Percentiles rank a stretch among this genome's conserved stretches.
phyloP scores from a whole-genome alignment of 1,139 yeast species.

The Scheffersomyces insectosa region DNA sequence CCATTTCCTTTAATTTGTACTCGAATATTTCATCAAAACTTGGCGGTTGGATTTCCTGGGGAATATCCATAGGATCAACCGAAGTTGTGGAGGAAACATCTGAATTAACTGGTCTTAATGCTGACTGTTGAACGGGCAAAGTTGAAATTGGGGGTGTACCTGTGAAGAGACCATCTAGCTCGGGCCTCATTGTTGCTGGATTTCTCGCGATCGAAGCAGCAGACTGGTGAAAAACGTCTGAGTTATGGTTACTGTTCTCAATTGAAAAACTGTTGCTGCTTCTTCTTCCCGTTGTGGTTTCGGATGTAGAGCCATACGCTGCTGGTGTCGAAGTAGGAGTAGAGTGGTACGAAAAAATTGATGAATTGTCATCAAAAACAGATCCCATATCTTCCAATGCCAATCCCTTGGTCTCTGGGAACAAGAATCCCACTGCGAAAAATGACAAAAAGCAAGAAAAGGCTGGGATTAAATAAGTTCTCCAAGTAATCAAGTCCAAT shows the following conservation, averaged over 20 bases:
- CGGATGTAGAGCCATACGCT: conserved; percentile 18
- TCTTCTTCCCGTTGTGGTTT: conserved; percentile 12
- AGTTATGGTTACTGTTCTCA: conserved; percentile 1
- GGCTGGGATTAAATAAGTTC: conserved; percentile 80
- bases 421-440: conserved; percentile 64
- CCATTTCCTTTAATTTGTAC: conserved; percentile 22
- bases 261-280: conserved; percentile 18
- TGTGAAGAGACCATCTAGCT: conserved; percentile 33
- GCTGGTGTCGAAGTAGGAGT: conserved; percentile 1
- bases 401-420: conserved; percentile 91
- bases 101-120: conserved; percentile 24
- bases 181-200: conserved; percentile 34
- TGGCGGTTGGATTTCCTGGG: conserved; percentile 45
- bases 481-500: conserved; percentile 76
- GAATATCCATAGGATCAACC: conserved; percentile 21
- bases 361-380: conserved; percentile 34
- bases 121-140: conserved; percentile 7
- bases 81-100: conserved; percentile 20
- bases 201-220: conserved; percentile 44
- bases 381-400: conserved; percentile 81
- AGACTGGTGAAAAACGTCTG: conserved; percentile 15
- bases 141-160: conserved; percentile 26
- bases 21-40: conserved; percentile 30
- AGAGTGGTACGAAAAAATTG: conserved; percentile 47
- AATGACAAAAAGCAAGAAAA: conserved; percentile 69